Conservation (phyloP, 768 basidiomycete genomes). For the Tulasnella sp. region DNA sequence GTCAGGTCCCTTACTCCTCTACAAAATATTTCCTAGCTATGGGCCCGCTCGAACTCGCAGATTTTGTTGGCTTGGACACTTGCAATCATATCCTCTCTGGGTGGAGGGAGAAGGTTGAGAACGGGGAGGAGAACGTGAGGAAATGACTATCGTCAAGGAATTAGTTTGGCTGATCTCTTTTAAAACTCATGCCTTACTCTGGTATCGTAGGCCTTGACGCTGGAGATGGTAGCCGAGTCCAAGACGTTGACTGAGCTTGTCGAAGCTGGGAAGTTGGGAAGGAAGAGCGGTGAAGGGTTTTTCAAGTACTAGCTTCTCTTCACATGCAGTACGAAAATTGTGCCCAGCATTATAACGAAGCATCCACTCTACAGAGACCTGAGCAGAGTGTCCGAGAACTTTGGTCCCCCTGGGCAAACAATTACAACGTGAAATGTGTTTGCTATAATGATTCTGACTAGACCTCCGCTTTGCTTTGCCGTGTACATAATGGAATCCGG, state of each 20-base stretch:
- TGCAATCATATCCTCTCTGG: slow-evolving; percentile 26
- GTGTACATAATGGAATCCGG: too few relatives aligned
- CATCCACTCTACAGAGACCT: too few relatives aligned
- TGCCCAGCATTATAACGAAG: too few relatives aligned
- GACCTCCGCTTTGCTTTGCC: too few relatives aligned
- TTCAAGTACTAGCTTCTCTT: slow-evolving; percentile 26
- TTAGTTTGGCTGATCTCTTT: background rate
- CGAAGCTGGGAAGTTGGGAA: slow-evolving; percentile 29
- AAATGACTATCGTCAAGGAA: background rate
- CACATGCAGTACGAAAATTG: too few relatives aligned
- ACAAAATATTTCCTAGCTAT: slow-evolving; percentile 21
- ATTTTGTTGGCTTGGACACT: slow-evolving; percentile 34
- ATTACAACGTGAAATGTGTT: too few relatives aligned
- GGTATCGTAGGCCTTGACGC: slow-evolving; percentile 1
- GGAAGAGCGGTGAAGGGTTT: slow-evolving; percentile 34
- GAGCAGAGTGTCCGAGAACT: too few relatives aligned
- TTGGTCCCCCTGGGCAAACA: too few relatives aligned
- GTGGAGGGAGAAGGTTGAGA: slow-evolving; percentile 30
- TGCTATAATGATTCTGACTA: too few relatives aligned
- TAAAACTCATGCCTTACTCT: too few relatives aligned
- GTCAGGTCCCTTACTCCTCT: background rate
- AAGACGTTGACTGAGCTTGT: slow-evolving; percentile 29
- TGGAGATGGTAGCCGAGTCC: slow-evolving; percentile 24
- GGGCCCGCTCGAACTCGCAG: slow-evolving; percentile 28
- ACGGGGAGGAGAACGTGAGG: slow-evolving; percentile 20